Evolutionary conservation across 2,329 filamentous ascomycete genomes (phyloP).

Genomic region (Aspergillus sp.): DNA sequence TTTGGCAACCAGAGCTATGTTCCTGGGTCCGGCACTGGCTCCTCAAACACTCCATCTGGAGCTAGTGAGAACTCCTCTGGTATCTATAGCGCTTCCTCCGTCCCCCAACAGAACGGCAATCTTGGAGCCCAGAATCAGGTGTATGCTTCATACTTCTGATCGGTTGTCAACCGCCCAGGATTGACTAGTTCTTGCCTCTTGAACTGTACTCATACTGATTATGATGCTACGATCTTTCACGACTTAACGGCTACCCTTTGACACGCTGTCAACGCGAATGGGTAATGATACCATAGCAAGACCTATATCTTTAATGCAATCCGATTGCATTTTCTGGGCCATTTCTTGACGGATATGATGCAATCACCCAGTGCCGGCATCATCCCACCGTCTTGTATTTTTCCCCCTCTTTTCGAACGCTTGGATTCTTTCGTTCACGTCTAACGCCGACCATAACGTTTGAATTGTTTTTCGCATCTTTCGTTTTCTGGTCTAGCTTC

Average conservation of each 20-base stretch:
- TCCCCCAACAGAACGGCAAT: slow-evolving; percentile 29
- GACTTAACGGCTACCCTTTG: slow-evolving; percentile 26
- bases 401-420: slow-evolving; percentile 15
- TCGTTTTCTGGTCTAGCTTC: background rate
- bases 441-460: slow-evolving; percentile 8
- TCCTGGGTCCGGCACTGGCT: slow-evolving; percentile 21
- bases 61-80: slow-evolving; percentile 28
- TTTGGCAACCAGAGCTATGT: slow-evolving; percentile 28
- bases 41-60: slow-evolving; percentile 28
- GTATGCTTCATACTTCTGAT: slow-evolving; percentile 35
- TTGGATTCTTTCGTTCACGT: slow-evolving; percentile 17
- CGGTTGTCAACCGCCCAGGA: slow-evolving; percentile 15
- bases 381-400: slow-evolving; percentile 18
- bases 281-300: slow-evolving; percentile 28
- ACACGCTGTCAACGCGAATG: slow-evolving; percentile 25
- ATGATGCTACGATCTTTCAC: slow-evolving; percentile 39
- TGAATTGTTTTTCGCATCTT: slow-evolving; percentile 8
- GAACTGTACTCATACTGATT: slow-evolving; percentile 42
- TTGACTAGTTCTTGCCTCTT: slow-evolving; percentile 22
- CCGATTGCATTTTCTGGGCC: slow-evolving; percentile 20
- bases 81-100: slow-evolving; percentile 32
- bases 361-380: slow-evolving; percentile 15
- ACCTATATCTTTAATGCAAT: slow-evolving; percentile 23
- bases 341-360: slow-evolving; percentile 21
- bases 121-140: slow-evolving; percentile 29